Percentiles rank a stretch among this genome's conserved stretches.
phyloP scores from a whole-genome alignment of 2,329 filamentous ascomycete species.

The Alternaria longipes region DNA sequence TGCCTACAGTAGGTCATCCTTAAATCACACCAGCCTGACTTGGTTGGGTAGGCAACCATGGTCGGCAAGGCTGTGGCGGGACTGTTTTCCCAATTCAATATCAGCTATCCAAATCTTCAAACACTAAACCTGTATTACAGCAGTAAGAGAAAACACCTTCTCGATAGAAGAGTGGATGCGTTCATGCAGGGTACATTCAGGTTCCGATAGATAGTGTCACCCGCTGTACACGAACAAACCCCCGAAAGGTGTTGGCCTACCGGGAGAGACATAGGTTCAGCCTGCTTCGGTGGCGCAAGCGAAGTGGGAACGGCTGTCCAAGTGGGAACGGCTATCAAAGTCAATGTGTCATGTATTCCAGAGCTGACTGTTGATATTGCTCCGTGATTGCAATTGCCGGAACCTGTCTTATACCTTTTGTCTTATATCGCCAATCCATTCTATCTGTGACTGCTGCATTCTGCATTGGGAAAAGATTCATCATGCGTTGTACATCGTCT shows the following conservation, averaged over 20 bases:
- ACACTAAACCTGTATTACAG: background rate
- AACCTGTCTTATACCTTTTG: background rate
- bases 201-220: background rate
- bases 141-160: background rate
- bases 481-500: background rate
- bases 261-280: background rate
- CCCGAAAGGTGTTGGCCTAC: background rate
- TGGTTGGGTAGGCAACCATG: constrained; percentile 15
- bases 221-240: background rate
- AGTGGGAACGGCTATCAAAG: background rate
- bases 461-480: background rate
- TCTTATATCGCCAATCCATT: background rate
- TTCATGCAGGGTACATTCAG: background rate
- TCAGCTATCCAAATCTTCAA: background rate
- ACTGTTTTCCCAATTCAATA: background rate
- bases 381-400: background rate
- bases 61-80: constrained; percentile 9
- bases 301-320: background rate
- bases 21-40: background rate
- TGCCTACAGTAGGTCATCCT: constrained; percentile 15
- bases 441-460: background rate
- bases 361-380: background rate
- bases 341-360: background rate
- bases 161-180: background rate
- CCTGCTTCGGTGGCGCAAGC: background rate